A percentile compares a stretch with the other conserved stretches of the same genome.
phyloP scores from a whole-genome alignment of 2,329 filamentous ascomycete genomes.

The Thelonectria blattea region DNA sequence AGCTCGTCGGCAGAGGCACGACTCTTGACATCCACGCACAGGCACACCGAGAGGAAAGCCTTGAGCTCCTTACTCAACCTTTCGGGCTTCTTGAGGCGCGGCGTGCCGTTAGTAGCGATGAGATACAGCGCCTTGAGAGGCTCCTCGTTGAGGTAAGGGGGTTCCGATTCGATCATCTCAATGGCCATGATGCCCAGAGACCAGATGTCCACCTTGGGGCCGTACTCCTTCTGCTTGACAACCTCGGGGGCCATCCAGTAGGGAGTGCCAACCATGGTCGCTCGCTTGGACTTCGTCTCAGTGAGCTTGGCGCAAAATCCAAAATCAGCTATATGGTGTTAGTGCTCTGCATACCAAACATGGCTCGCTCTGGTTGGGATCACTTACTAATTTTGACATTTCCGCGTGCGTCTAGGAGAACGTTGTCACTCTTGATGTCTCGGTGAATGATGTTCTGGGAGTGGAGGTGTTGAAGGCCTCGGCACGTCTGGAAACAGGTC shows the following conservation, averaged over 20 bases:
- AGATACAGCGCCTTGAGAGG: constrained; percentile 96
- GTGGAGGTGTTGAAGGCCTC: constrained; percentile 91
- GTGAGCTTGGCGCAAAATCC: constrained; percentile 99
- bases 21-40: constrained; percentile 96
- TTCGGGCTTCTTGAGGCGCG: constrained; percentile 96
- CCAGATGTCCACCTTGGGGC: constrained; percentile 98
- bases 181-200: constrained; percentile 99
- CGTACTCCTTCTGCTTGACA: constrained; percentile 99
- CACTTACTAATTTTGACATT: constrained; percentile 96
- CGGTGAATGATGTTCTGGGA: constrained; percentile 97
- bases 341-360: constrained; percentile 11
- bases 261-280: constrained; percentile 98
- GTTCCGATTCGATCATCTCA: constrained; percentile 99
- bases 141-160: constrained; percentile 97
- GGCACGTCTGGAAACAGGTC: constrained; percentile 75
- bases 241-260: constrained; percentile 99
- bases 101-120: constrained; percentile 97
- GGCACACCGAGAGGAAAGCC: constrained; percentile 92
- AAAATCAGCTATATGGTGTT: constrained; percentile 78
- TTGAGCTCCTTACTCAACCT: constrained; percentile 98
- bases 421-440: constrained; percentile 99
- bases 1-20: constrained; percentile 91
- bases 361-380: not conserved
- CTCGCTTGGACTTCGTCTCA: constrained; percentile 94
- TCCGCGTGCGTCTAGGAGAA: constrained; percentile 89